Evolutionary conservation across 2,329 filamentous ascomycete species (phyloP).

Genomic region (Clarireedia homoeocarpa): DNA sequence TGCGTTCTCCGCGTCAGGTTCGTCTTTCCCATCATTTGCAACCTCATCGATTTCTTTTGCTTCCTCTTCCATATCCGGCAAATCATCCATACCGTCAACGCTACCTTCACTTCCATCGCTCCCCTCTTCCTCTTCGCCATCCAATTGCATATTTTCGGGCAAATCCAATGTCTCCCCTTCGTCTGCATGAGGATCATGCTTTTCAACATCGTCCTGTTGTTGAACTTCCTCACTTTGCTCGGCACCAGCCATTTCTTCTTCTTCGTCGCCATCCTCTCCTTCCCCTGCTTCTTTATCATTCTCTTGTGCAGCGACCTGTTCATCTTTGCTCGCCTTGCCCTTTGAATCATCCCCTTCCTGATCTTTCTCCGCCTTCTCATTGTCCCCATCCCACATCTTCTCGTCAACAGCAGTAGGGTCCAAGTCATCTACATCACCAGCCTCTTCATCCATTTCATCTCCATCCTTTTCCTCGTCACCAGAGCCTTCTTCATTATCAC

Average conservation of each 20-base stretch:
- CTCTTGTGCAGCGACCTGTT: conserved; percentile 37
- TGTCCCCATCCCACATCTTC: conserved; percentile 95
- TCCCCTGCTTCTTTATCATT: conserved; percentile 52
- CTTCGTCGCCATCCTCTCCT: conserved; percentile 46
- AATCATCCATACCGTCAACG: conserved; percentile 42
- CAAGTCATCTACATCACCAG: conserved; percentile 83
- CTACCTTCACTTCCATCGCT: conserved; percentile 32
- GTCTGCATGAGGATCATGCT: conserved; percentile 57
- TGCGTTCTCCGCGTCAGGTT: conserved; percentile 33
- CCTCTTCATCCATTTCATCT: conserved; percentile 79
- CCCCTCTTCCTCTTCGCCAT: conserved; percentile 48
- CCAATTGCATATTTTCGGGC: conserved; percentile 64
- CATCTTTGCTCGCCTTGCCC: conserved; percentile 56
- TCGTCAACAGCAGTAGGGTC: conserved; percentile 89
- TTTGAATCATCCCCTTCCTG: conserved; percentile 67
- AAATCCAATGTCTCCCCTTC: conserved; percentile 62
- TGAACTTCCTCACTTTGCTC: conserved; percentile 48
- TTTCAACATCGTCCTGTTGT: conserved; percentile 48
- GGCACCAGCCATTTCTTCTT: conserved; percentile 42
- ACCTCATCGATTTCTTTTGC: conserved; percentile 33
- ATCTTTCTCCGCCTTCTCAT: conserved; percentile 73
- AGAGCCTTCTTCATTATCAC: conserved; percentile 55
- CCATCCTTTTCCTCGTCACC: conserved; percentile 55
- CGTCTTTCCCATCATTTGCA: conserved; percentile 37
- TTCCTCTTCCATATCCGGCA: conserved; percentile 40